These are phyloP conservation scores for Talaromyces trachyspermus DNA, from an alignment of 495 filamentous ascomycete species.

Conservation along the genomic window DNA sequence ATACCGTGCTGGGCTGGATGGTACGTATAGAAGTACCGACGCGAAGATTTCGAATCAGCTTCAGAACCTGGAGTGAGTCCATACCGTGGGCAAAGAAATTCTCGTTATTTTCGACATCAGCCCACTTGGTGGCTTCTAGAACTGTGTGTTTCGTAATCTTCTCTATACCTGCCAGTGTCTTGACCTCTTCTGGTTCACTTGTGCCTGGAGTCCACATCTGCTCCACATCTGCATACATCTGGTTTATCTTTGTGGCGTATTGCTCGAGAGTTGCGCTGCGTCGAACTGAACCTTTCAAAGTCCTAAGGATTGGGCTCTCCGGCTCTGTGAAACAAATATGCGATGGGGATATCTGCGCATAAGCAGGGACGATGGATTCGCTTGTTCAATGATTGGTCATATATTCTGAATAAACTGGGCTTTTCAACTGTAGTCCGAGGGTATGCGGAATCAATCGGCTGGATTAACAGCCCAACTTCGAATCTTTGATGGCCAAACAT, in stretches of 20 bases:
- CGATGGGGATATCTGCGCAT: slow-evolving; percentile 35
- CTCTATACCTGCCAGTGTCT: background rate
- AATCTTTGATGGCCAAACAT: slow-evolving; percentile 28
- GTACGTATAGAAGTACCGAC: too few species aligned
- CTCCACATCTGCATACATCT: slow-evolving; percentile 20
- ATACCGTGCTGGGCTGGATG: too few species aligned
- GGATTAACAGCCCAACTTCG: slow-evolving; percentile 28
- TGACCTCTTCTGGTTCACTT: background rate
- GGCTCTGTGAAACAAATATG: slow-evolving; percentile 30
- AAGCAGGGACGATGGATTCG: slow-evolving; percentile 33
- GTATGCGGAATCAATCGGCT: slow-evolving; percentile 27
- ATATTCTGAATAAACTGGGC: slow-evolving; percentile 21
- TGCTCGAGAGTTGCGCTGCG: slow-evolving; percentile 16
- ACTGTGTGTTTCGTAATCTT: slow-evolving; percentile 11
- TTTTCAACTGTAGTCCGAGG: slow-evolving; percentile 22
- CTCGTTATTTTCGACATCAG: slow-evolving; percentile 3
- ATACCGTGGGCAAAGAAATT: slow-evolving; percentile 19
- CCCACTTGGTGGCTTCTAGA: slow-evolving; percentile 14
- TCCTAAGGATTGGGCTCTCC: slow-evolving; percentile 29
- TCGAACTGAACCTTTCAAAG: slow-evolving; percentile 40
- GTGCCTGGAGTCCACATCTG: slow-evolving; percentile 6
- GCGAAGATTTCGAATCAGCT: slow-evolving; percentile 18
- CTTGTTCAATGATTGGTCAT: slow-evolving; percentile 42
- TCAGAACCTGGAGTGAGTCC: slow-evolving; percentile 28
- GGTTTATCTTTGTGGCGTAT: slow-evolving; percentile 19